phyloP scores from a whole-genome alignment of 2,329 filamentous ascomycete genomes.

The Aspergillus sojae region DNA sequence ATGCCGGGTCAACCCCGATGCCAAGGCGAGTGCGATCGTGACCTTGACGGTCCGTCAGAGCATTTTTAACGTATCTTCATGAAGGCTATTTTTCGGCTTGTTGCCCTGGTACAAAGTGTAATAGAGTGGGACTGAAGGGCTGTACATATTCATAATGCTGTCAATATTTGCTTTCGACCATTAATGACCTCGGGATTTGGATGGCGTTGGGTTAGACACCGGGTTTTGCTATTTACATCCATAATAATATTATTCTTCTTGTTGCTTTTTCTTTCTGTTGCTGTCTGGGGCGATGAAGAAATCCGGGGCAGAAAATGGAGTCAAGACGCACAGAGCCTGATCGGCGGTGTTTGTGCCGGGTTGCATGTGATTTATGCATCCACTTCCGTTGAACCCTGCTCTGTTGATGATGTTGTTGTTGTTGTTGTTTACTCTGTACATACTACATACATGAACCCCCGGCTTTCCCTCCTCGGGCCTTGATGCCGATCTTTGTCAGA shows the following conservation, averaged over 20 bases:
- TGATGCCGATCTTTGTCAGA: neutral
- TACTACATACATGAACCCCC: neutral
- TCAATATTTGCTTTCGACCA: neutral
- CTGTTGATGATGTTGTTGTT: neutral
- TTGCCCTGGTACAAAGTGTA: slow-evolving; percentile 6
- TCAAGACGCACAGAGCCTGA: neutral
- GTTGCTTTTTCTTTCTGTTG: neutral
- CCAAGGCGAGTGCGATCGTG: slow-evolving; percentile 36
- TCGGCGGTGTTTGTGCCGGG: neutral
- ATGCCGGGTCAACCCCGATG: slow-evolving; percentile 41
- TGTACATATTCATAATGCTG: slow-evolving; percentile 5
- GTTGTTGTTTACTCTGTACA: neutral
- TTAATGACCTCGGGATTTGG: slow-evolving; percentile 7
- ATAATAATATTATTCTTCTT: neutral
- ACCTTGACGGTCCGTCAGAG: slow-evolving; percentile 19
- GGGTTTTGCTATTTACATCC: neutral
- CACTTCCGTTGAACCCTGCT: neutral
- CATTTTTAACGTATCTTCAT: slow-evolving; percentile 13
- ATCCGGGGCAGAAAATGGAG: slow-evolving; percentile 2
- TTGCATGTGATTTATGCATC: neutral
- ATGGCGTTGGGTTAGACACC: neutral
- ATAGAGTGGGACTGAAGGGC: neutral
- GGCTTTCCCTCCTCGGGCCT: neutral
- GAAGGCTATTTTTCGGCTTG: slow-evolving; percentile 5
- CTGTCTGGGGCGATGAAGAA: neutral